phyloP scores from a whole-genome alignment of 805 yeast species.

The Wickerhamiella cacticola region DNA sequence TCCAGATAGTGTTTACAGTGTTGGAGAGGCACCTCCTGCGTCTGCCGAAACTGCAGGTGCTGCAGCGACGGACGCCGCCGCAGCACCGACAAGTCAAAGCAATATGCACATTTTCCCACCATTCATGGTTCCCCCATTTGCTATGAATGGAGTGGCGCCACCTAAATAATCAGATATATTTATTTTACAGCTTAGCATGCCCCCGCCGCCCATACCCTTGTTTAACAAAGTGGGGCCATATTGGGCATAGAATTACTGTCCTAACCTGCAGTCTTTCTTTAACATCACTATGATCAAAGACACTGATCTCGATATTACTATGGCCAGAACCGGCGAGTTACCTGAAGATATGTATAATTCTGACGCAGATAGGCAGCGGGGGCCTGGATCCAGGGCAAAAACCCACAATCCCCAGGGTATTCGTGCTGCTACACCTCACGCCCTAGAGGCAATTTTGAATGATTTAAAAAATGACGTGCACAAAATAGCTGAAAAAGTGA shows the following conservation, averaged over 20 bases:
- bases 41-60: neutral
- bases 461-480: neutral
- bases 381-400: neutral
- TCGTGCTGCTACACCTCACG: neutral
- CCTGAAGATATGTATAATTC: neutral
- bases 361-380: conserved; percentile 1
- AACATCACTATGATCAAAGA: neutral
- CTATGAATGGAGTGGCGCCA: neutral
- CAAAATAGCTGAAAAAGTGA: conserved; percentile 1
- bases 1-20: neutral
- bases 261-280: neutral
- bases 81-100: neutral
- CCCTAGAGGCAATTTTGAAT: neutral
- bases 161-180: neutral
- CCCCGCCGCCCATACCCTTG: neutral
- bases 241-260: neutral
- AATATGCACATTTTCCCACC: neutral
- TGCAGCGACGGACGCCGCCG: neutral
- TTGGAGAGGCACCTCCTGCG: conserved; percentile 6
- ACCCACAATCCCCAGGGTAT: neutral
- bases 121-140: conserved; percentile 1
- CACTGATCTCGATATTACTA: neutral
- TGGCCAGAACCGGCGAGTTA: neutral
- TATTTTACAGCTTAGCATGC: neutral
- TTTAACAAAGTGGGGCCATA: conserved; percentile 2